These are phyloP conservation scores for Kuraishia capsulata DNA, from an alignment of 805 yeast species.

Conservation along the genomic window DNA sequence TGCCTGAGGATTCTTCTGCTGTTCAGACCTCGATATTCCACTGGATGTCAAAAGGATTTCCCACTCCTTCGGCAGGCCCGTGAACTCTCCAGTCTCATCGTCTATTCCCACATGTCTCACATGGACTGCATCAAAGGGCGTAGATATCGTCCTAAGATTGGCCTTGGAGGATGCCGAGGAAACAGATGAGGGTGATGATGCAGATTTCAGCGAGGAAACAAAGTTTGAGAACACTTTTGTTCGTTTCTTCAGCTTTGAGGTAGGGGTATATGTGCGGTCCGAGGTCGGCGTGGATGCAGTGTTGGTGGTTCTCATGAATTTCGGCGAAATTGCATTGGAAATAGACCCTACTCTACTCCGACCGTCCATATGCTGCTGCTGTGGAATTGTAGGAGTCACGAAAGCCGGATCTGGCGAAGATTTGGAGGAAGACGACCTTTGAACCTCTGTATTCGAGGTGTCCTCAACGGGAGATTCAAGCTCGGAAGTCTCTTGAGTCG, in stretches of 20 bases:
- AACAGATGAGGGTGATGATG: slow-evolving; percentile 10
- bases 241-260: slow-evolving; percentile 22
- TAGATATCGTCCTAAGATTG: slow-evolving; percentile 49
- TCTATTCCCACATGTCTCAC: slow-evolving; percentile 93
- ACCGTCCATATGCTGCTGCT: neutral
- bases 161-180: slow-evolving; percentile 6
- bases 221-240: slow-evolving; percentile 49
- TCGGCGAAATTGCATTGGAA: neutral
- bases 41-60: slow-evolving; percentile 70
- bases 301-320: neutral
- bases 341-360: neutral
- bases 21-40: slow-evolving; percentile 84
- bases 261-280: neutral
- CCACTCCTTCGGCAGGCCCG: slow-evolving; percentile 94
- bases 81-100: slow-evolving; percentile 72
- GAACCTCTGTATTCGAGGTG: neutral
- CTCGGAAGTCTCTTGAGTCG: neutral
- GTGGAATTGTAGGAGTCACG: neutral
- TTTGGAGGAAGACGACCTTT: too few species aligned
- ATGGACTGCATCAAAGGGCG: slow-evolving; percentile 86
- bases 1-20: slow-evolving; percentile 87
- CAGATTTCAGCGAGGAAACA: slow-evolving; percentile 19
- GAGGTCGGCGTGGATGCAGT: slow-evolving; percentile 1
- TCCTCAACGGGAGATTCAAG: neutral
- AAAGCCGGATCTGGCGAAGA: neutral